Evolutionary conservation across 345 rosid species (phyloP).

Genomic region (Pistacia vera): DNA sequence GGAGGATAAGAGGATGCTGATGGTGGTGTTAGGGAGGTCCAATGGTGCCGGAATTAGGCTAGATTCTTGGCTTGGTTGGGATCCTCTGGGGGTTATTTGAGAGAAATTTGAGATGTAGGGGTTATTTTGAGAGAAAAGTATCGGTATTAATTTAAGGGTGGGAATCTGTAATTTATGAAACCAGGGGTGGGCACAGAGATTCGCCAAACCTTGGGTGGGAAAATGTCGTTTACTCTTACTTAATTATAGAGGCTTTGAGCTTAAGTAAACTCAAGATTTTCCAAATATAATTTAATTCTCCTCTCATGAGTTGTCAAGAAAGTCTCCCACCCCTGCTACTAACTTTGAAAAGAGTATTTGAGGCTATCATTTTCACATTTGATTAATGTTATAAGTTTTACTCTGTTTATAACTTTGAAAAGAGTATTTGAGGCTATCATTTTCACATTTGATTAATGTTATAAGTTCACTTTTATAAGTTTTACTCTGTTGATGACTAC

Average conservation of each 20-base stretch:
- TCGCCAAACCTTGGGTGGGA: no score
- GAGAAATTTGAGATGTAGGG: no score
- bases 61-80: no score
- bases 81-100: no score
- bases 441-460: constrained; percentile 11
- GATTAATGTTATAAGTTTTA: constrained; percentile 9
- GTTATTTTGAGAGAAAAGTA: no score
- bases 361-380: not conserved
- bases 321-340: not conserved
- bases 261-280: not conserved
- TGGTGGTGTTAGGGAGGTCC: no score
- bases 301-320: not conserved
- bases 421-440: not conserved
- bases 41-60: no score
- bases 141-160: no score
- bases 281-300: not conserved
- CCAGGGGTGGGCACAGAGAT: no score
- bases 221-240: not conserved
- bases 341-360: not conserved
- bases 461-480: not conserved
- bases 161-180: no score
- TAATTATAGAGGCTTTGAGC: not conserved
- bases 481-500: not conserved
- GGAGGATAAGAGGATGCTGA: no score
- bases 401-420: not conserved